A percentile compares a stretch with the other conserved stretches of the same genome.
Conservation (phyloP, 768 basidiomycete genomes). For the Mycena galericulata region DNA sequence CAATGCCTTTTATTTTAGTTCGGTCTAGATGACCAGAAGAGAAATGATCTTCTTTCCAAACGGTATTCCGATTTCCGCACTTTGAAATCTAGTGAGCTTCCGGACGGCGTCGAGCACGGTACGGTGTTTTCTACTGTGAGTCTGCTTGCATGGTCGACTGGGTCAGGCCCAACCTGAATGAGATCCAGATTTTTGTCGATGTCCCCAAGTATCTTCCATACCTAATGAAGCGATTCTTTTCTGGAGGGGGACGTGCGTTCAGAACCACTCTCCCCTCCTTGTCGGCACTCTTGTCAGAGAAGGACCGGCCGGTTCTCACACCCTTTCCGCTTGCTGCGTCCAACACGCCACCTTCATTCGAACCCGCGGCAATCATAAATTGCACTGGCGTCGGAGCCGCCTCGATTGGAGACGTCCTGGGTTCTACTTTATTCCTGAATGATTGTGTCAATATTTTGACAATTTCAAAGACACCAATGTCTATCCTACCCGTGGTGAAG, state of each 20-base stretch:
- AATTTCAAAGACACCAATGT: slow-evolving; percentile 42
- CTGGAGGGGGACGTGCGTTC: slow-evolving; percentile 22
- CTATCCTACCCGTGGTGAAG: slow-evolving; percentile 74
- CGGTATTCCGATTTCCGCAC: slow-evolving; percentile 19
- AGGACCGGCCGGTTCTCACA: background rate
- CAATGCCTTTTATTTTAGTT: background rate
- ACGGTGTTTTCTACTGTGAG: slow-evolving; percentile 15
- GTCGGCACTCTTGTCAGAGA: background rate
- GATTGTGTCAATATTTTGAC: background rate
- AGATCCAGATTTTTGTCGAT: slow-evolving; percentile 20
- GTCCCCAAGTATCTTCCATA: slow-evolving; percentile 21
- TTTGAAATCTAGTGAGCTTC: slow-evolving; percentile 13
- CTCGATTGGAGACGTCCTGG: slow-evolving; percentile 68
- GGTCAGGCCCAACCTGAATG: background rate
- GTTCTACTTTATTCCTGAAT: slow-evolving; percentile 37
- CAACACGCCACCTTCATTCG: background rate
- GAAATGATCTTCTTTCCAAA: background rate
- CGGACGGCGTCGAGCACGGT: slow-evolving; percentile 6
- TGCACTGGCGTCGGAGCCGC: slow-evolving; percentile 52
- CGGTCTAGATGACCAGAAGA: background rate
- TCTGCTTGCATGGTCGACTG: background rate
- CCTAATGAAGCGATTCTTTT: slow-evolving; percentile 12
- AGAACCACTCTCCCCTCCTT: slow-evolving; percentile 16
- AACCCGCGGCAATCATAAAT: slow-evolving; percentile 12
- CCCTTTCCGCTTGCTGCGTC: background rate